Base-by-base conservation (phyloP, 1,284 basidiomycete genomes). In the Bjerkandera adusta region DNA sequence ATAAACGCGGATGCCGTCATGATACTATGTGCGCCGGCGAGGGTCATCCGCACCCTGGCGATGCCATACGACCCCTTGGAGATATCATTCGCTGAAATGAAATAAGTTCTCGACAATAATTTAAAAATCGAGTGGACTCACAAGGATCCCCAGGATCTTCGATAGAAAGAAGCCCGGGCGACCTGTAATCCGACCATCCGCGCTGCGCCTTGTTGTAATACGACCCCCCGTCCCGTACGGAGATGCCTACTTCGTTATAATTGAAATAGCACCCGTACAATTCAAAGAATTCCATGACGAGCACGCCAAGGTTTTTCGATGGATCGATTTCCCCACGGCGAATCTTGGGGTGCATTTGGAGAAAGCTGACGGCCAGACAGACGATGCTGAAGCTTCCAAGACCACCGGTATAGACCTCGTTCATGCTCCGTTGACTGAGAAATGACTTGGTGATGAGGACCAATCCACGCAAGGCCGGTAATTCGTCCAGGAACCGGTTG, bases 311-410 rank as follows among this genome's bases (percentile, higher is more conserved):
- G 62, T 98, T 99, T 57, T 80, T 73, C 52, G 82, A 80, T 0
- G 94, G 82, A 56, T 95, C 84, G 34, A 99, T 92, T 66, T 96
- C 92, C 1, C 83, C 86, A 43, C 83, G 68, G 34, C 96, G 84
- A 51, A 99, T 81, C 65, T 96, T 97, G 1, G 96, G 97, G 64
- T 99, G 96, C 72, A 97, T 87, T 72, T 98, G 96, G 38, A 99
- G 70, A 65, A 98, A 98, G 62, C 84, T 92, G 57, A 98, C 82
- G 11, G 89, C 92, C 50, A 98, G 69, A 63, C 92, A 96, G 46
- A 97, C 94, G 54, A 97, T 92, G 52, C 89, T 87, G 65, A 97
- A 99, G 62, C 89, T 93, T 7, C 96, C 95, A 13, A 99, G 68
- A 0, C 97, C 96, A 8, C 97, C 96, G 0, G 89, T 91, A 65